Base-by-base conservation (phyloP, 73 alveolate species). In the Uronychia binucleata region DNA sequence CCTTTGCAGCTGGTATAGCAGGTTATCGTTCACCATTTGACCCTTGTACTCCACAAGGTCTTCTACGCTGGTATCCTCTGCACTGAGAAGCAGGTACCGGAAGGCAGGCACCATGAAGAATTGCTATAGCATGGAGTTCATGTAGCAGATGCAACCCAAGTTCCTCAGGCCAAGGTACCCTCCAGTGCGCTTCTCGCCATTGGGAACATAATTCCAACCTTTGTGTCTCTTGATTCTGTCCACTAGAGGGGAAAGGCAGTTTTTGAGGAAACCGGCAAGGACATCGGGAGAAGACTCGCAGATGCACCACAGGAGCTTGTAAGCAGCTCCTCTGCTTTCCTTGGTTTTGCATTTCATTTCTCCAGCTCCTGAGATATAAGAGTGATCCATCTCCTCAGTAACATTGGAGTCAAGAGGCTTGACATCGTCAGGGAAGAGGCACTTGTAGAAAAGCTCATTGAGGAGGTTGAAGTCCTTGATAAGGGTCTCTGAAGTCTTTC, bases 91-190 rank as follows among this genome's bases (percentile, higher is more conserved):
- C 13, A 96, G 93, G 93, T 98, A 97, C 84, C 99, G 92, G 90
- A 97, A 97, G 31, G 97, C 85, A 32, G 98, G 98, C 19, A 97
- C 95, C 98, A 95, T 95, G 80, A 84, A 98, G 93, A 98, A 97
- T 89, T 98, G 97, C 87, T 98, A 98, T 25, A 98, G 94, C 97
- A 98, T 96, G 13, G 99, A 92, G 85, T 88, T 97, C 99, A 98
- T 97, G 91, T 97, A 98, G 92, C 99, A 98, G 34, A 95, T 97
- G 28, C 98, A 88, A 25, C 99, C 98, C 1, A 96, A 91, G 81
- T 98, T 98, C 35, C 86, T 79, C 32, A 98, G 87, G 11, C 99
- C 99, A 28, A 81, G 83, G 80, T 84, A 96, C 32, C 74, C 78
- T 0, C 86, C 58, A 27, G 85, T 84, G 77, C 90, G 90, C 57